Conservation (phyloP, 345 rosid species). For the Toxicodendron radicans region DNA sequence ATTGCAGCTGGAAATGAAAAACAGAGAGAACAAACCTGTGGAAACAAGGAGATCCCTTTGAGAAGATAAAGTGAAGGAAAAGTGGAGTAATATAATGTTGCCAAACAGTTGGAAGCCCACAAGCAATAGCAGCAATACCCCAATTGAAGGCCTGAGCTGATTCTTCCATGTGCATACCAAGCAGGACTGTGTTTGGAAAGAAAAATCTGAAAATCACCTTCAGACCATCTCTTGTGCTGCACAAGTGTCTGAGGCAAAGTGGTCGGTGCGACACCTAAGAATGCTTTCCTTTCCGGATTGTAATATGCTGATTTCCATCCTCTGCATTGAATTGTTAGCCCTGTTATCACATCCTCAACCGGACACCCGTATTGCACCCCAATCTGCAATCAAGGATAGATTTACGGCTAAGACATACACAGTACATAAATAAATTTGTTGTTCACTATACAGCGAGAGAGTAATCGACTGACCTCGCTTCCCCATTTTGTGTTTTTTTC, state of each 20-base stretch:
- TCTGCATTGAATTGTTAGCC: constrained; percentile 58
- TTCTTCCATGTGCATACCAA: constrained; percentile 50
- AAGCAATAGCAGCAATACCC: constrained; percentile 44
- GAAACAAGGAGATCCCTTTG: constrained; percentile 41
- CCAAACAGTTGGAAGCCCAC: constrained; percentile 46
- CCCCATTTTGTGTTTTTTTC: constrained; percentile 73
- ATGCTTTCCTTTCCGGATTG: constrained; percentile 54
- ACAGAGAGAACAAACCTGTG: constrained; percentile 26
- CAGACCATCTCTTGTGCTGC: constrained; percentile 83
- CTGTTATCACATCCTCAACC: constrained; percentile 85
- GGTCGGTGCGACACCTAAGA: constrained; percentile 58
- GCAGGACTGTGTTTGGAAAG: constrained; percentile 59
- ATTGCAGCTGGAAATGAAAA: not conserved
- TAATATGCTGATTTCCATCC: constrained; percentile 73
- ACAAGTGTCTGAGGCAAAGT: constrained; percentile 59
- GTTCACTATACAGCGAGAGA: not conserved
- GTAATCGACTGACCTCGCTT: constrained; percentile 42
- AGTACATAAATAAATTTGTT: not conserved
- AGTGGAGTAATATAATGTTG: constrained; percentile 28
- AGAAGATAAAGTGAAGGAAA: constrained; percentile 37
- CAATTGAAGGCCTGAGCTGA: constrained; percentile 48
- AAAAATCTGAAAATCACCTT: constrained; percentile 69
- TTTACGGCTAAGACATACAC: not conserved
- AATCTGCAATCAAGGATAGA: constrained; percentile 43
- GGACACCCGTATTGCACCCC: constrained; percentile 72